phyloP scores from a whole-genome alignment of 1,139 yeast species.

The Yamadazyma dendronema region DNA sequence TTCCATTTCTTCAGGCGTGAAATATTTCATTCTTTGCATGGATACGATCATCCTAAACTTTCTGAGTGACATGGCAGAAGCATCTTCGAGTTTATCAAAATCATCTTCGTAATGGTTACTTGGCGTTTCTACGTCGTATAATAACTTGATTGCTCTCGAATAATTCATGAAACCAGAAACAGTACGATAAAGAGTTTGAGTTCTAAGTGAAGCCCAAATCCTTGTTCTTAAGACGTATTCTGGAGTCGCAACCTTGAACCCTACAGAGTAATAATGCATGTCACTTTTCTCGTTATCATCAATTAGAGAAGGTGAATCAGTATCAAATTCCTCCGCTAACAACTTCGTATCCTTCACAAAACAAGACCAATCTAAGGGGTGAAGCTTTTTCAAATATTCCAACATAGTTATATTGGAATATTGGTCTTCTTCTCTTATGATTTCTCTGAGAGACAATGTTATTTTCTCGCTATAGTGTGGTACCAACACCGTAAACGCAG shows the following conservation, averaged over 20 bases:
- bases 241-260: slow-evolving; percentile 54
- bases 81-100: slow-evolving; percentile 32
- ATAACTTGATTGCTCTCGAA: slow-evolving; percentile 48
- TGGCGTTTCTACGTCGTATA: slow-evolving; percentile 44
- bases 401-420: slow-evolving; percentile 49
- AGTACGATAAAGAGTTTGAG: slow-evolving; percentile 55
- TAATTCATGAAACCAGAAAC: slow-evolving; percentile 59
- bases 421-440: slow-evolving; percentile 46
- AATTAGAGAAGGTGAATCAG: slow-evolving; percentile 26
- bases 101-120: slow-evolving; percentile 23
- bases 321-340: slow-evolving; percentile 45
- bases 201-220: slow-evolving; percentile 57
- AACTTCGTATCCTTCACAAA: slow-evolving; percentile 51
- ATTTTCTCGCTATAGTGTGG: slow-evolving; percentile 55
- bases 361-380: slow-evolving; percentile 51
- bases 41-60: slow-evolving; percentile 47
- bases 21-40: slow-evolving; percentile 41
- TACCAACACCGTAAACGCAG: slow-evolving; percentile 49
- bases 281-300: slow-evolving; percentile 26
- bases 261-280: slow-evolving; percentile 47
- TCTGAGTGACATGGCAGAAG: slow-evolving; percentile 40
- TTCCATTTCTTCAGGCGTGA: slow-evolving; percentile 36
- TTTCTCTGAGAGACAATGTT: slow-evolving; percentile 45
- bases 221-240: slow-evolving; percentile 52
- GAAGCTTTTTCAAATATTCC: slow-evolving; percentile 50